Evolutionary conservation across 2,329 filamentous ascomycete genomes (phyloP), one percentile per base, ranked within the genome.

Genomic region (Colletotrichum siamense): DNA sequence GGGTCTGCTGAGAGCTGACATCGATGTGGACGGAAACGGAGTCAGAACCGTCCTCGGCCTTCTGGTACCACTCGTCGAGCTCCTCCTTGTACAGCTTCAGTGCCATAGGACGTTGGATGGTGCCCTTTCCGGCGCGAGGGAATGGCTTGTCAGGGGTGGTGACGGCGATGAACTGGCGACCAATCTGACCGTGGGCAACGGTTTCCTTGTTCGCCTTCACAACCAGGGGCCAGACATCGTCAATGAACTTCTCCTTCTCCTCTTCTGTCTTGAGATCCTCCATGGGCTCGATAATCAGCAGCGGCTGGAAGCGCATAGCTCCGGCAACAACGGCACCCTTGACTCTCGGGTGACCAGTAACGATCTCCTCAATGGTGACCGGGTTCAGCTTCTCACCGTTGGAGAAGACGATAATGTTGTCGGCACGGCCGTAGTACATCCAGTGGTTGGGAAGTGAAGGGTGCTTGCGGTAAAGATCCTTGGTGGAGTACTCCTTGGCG

Each of bases 331-430:
- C 18, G 0, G 85, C 87, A 3, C 85, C 85, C 28, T 82, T 84
- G 64, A 90, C 78, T 1, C 81, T 75, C 0, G 85, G 84, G 69
- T 89, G 87, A 26, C 80, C 81, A 5, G 79, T 77, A 5, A 90
- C 79, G 6, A 82, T 83, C 1, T 81, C 78, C 78, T 90, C 88
- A n/a, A 89, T 86, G 4, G 82, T 85, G 15, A 87, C 81, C 8
- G 81, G 80, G 77, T 91, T 90, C 6, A 90, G 78, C 80, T 90
- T 90, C 81, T 89, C 87, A 28, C 88, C 88, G 69, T 87, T 89
- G 9, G 85, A 86, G 69, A 91, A 87, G 24, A 90, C 88, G 10
- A 88, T 83, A 12, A 87, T 75, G 36, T 88, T 84, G 57, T 88
- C 85, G 81, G 81, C 74, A 5, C 85, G 82, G n/a, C 84, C 84